Conservation (phyloP, 2,329 filamentous ascomycete species). For the Periglandula ipomoeae region DNA sequence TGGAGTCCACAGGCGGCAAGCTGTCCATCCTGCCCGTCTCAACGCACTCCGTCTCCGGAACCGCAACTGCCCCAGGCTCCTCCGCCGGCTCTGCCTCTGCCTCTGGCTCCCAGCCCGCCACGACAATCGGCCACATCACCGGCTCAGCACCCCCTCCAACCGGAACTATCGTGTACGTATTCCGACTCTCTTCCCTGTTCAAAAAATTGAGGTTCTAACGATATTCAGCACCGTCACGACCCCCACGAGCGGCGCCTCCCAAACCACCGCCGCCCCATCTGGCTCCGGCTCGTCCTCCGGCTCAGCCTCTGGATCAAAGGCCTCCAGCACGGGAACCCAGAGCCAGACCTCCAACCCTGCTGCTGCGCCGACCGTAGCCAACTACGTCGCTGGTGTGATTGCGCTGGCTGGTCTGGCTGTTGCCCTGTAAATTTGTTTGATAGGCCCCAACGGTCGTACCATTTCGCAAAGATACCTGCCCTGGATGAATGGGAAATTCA, state of each 20-base stretch:
- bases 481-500: too few species aligned
- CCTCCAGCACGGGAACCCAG: background rate
- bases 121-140: conserved; percentile 3
- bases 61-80: too few species aligned
- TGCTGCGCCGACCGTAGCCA: conserved; percentile 13
- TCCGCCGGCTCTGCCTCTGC: too few species aligned
- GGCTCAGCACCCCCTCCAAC: background rate
- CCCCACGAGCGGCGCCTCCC: background rate
- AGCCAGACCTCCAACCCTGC: conserved; percentile 14
- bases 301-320: background rate
- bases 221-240: background rate
- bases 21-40: conserved; percentile 5
- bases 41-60: conserved; percentile 1
- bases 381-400: conserved; percentile 12
- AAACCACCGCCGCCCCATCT: background rate
- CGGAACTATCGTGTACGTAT: background rate
- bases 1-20: conserved; percentile 1
- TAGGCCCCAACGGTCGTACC: too few species aligned
- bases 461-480: too few species aligned
- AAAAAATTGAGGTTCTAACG: background rate
- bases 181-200: too few species aligned
- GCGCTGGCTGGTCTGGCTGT: conserved; percentile 14
- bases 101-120: background rate
- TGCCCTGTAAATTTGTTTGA: too few species aligned
- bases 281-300: background rate